Evolutionary conservation across 768 basidiomycete species (phyloP).

Genomic region (Boletus vermiculosoides): DNA sequence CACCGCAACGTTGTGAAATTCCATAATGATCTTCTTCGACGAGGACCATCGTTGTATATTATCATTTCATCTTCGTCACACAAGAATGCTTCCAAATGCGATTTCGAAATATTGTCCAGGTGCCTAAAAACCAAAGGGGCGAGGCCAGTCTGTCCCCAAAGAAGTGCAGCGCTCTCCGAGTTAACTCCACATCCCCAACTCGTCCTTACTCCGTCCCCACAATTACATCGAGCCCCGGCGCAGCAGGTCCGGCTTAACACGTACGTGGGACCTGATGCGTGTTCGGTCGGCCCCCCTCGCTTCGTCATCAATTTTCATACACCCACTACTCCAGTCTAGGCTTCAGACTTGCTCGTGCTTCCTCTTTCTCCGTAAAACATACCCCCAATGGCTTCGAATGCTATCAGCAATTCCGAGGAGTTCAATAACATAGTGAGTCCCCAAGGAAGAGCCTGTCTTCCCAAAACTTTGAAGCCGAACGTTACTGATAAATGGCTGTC

Average conservation of each 20-base stretch:
- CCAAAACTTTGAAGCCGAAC: not conserved
- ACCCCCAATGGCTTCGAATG: constrained; percentile 15
- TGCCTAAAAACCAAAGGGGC: not conserved
- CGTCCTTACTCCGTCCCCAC: not conserved
- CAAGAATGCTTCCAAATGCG: not conserved
- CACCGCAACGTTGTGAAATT: not conserved
- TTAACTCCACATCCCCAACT: not conserved
- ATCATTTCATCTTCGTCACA: not conserved
- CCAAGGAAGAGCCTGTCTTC: not conserved
- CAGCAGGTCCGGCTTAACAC: not conserved
- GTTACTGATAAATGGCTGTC: not conserved
- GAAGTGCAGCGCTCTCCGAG: not conserved
- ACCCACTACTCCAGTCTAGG: not conserved
- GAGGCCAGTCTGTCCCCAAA: not conserved
- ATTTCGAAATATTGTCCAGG: not conserved
- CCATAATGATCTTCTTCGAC: not conserved
- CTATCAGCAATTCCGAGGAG: constrained; percentile 19
- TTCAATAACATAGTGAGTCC: constrained; percentile 22
- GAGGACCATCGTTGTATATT: not conserved
- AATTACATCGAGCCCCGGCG: not conserved
- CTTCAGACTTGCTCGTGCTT: not conserved
- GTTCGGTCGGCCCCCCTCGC: not conserved
- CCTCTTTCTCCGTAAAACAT: not conserved
- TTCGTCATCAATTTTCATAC: not conserved
- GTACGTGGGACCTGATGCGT: not conserved